These are phyloP conservation scores for Diaporthe capsici DNA, from an alignment of 2,329 filamentous ascomycete genomes.

Conservation along the genomic window DNA sequence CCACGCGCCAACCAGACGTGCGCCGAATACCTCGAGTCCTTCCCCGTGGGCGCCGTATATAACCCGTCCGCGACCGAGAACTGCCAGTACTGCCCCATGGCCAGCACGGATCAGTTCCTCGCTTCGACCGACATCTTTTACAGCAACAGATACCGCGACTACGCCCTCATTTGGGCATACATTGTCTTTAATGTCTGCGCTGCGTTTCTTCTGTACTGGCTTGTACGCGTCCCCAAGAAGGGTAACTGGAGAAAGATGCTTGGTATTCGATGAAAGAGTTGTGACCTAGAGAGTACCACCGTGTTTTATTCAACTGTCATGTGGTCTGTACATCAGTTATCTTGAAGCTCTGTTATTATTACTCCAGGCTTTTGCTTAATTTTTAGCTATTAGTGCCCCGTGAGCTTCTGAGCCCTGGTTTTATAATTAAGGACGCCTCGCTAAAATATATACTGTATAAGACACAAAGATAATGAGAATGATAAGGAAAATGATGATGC, in stretches of 20 bases:
- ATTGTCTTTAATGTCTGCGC: conserved; percentile 63
- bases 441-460: not conserved
- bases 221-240: conserved; percentile 56
- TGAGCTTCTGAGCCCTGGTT: not conserved
- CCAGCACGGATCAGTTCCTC: conserved; percentile 53
- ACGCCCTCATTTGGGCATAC: conserved; percentile 65
- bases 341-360: not conserved
- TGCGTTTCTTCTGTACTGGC: conserved; percentile 63
- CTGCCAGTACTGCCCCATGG: conserved; percentile 45
- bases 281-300: not conserved
- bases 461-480: not conserved
- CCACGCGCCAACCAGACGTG: conserved; percentile 70
- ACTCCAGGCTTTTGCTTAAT: not conserved
- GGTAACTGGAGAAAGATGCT: conserved; percentile 41
- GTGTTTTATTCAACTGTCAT: not conserved
- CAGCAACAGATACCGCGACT: conserved; percentile 65
- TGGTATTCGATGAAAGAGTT: not conserved
- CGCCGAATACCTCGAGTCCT: conserved; percentile 65
- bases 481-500: no score
- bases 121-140: conserved; percentile 57
- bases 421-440: not conserved
- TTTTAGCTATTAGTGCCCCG: not conserved
- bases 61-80: conserved; percentile 53
- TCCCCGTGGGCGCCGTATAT: conserved; percentile 58
- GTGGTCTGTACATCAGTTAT: not conserved